Base-by-base conservation (phyloP, 2,329 filamentous ascomycete species). In the Davidsoniella australis region DNA sequence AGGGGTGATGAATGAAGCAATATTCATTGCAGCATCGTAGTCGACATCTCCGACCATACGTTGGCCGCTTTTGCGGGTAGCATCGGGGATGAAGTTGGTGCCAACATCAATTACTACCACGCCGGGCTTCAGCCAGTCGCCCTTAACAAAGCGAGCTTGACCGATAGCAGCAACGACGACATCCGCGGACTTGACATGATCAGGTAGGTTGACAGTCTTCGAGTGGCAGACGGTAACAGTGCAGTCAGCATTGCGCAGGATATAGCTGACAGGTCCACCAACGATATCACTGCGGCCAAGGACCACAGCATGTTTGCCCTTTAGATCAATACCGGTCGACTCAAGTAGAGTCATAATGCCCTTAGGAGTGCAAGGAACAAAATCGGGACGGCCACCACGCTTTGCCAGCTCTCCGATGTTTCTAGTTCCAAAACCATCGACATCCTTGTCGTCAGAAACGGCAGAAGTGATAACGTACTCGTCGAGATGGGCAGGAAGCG, bases 381-480 rank as follows among this genome's bases (percentile, higher is more conserved):
- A 98, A 54, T 85, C 72, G 43, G 91, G 91, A 56, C 76, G 77
- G 41, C 91, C 91, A 46, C 91, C 89, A 58, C 87, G 80, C 75
- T 98, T 98, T 58, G 91, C 88, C 58, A 98, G 75, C 69, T 96
- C 89, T 56, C 91, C 91, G 62, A 98, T 95, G 68, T 95, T 98
- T 60, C 74, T 75, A 50, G 86, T 82, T 50, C 91, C 89, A 61
- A 98, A 98, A 47, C 91, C 91, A 66, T 98, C 91, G 47, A 98
- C 91, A 70, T 98, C 91, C 68, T 98, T 98, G 66, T 91, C 84
- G 59, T 89, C 83, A 41, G 84, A 75, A 16, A 98, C 91, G 17
- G 86, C 82, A 45, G 87, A 94, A 29, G 91, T 98, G 60, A 98
- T 72, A 40, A 75, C 70, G 63, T 94, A 86, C 69, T 98, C 91